phyloP scores from a whole-genome alignment of 371 early-diverging fungal species.

The Fennellomyces sp. region DNA sequence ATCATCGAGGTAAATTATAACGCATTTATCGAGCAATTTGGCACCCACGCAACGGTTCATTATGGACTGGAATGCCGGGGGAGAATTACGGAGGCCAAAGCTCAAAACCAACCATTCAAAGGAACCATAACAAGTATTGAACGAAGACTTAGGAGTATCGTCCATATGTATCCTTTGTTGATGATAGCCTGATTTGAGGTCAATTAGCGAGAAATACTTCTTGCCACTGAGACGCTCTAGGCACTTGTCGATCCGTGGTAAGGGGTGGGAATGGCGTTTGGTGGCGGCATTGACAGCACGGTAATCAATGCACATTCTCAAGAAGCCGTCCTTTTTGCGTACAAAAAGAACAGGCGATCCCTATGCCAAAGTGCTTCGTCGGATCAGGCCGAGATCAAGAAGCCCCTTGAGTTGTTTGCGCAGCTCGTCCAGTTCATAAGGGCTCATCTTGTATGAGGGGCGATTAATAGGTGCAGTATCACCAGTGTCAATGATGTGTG shows the following conservation, averaged over 20 bases:
- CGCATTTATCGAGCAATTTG: constrained; percentile 36
- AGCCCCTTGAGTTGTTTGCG: constrained; percentile 31
- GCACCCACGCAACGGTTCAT: constrained; percentile 13
- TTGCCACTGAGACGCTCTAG: not conserved
- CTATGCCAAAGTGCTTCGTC: not conserved
- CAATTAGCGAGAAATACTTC: not conserved
- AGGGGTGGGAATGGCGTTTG: too few species aligned
- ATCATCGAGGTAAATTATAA: constrained; percentile 30
- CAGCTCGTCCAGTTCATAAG: constrained; percentile 32
- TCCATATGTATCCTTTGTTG: not conserved
- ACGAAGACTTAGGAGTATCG: constrained; percentile 23
- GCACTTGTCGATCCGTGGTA: too few species aligned
- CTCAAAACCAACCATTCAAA: too few species aligned
- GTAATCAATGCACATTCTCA: constrained; percentile 41
- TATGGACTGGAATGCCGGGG: not conserved
- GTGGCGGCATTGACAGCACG: constrained; percentile 49
- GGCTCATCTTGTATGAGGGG: constrained; percentile 29
- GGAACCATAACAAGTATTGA: constrained; percentile 19
- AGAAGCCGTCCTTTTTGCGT: constrained; percentile 54
- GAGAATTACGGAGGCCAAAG: not conserved
- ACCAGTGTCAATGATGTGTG: constrained; percentile 9
- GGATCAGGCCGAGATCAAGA: constrained; percentile 10
- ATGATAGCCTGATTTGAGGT: not conserved
- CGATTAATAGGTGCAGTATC: constrained; percentile 7
- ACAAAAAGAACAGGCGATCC: too few species aligned